A percentile compares a stretch with the other conserved stretches of the same genome.
Evolutionary conservation across 1,284 basidiomycete species (phyloP).

Genomic region (Megacollybia platyphylla): DNA sequence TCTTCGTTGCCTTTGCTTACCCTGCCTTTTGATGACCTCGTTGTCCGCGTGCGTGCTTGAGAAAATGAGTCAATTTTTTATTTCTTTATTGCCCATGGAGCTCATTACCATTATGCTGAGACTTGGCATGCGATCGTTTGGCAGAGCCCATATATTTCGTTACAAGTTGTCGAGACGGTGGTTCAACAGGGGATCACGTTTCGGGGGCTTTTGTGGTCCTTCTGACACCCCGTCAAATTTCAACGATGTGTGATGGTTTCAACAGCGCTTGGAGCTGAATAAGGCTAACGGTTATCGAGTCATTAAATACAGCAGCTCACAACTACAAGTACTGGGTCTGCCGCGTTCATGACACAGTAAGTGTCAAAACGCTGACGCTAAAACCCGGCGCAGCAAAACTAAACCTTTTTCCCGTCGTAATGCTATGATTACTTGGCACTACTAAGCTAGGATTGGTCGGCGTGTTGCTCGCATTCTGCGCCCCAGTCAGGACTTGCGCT

Average conservation of each 20-base stretch:
- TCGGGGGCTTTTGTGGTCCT: too few relatives aligned
- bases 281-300: too few relatives aligned
- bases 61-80: constrained; percentile 6
- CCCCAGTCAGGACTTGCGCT: constrained; percentile 34
- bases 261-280: too few relatives aligned
- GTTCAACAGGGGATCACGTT: too few relatives aligned
- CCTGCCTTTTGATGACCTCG: constrained; percentile 7
- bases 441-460: constrained; percentile 33
- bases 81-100: neutral
- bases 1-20: constrained; percentile 2
- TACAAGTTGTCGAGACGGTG: too few relatives aligned
- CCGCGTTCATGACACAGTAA: constrained; percentile 6
- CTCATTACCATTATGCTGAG: neutral
- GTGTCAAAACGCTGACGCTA: constrained; percentile 43
- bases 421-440: constrained; percentile 28
- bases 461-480: constrained; percentile 37
- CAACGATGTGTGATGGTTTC: neutral
- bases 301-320: too few relatives aligned
- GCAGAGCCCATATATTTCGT: constrained; percentile 6
- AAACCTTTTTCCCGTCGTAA: constrained; percentile 35
- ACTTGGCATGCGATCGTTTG: constrained; percentile 1
- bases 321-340: too few relatives aligned
- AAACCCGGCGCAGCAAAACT: constrained; percentile 44
- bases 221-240: neutral
- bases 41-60: constrained; percentile 8